Evolutionary conservation across 176 grass and related monocot genomes (phyloP).

Genomic region (Cenchrus fungigraminus): DNA sequence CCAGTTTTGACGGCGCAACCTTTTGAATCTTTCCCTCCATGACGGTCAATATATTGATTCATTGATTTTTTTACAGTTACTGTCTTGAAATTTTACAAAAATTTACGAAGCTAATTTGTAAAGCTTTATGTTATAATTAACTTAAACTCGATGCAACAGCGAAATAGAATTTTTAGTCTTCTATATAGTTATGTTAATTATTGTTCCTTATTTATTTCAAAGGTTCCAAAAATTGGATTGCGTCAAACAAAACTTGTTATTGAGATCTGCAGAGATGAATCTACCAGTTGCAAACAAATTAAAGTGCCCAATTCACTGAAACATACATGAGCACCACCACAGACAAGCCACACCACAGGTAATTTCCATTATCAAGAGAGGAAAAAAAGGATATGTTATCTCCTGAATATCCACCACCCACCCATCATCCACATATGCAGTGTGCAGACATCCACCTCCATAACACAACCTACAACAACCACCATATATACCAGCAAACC

Average conservation of each 20-base stretch:
- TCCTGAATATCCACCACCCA: constrained; percentile 47
- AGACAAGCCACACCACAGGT: neutral
- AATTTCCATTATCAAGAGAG: constrained; percentile 5
- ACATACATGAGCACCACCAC: constrained; percentile 12
- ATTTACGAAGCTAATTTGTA: neutral
- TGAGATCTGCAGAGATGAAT: neutral
- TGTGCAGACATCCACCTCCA: neutral
- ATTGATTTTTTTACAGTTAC: no score
- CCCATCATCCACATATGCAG: neutral
- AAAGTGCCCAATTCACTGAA: constrained; percentile 6
- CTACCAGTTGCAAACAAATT: neutral
- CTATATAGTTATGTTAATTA: neutral
- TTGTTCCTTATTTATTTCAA: neutral
- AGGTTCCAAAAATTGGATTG: neutral
- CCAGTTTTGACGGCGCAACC: neutral
- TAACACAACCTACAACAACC: neutral
- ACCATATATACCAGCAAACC: neutral
- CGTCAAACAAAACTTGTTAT: neutral
- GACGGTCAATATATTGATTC: no score
- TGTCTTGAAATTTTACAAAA: neutral
- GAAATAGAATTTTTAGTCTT: neutral
- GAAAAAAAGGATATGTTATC: constrained; percentile 32
- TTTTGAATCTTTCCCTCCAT: neutral
- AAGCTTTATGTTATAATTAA: neutral
- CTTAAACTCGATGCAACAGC: neutral